Conservation (phyloP, 192 early-diverging fungal genomes). For the Podila horticola region DNA sequence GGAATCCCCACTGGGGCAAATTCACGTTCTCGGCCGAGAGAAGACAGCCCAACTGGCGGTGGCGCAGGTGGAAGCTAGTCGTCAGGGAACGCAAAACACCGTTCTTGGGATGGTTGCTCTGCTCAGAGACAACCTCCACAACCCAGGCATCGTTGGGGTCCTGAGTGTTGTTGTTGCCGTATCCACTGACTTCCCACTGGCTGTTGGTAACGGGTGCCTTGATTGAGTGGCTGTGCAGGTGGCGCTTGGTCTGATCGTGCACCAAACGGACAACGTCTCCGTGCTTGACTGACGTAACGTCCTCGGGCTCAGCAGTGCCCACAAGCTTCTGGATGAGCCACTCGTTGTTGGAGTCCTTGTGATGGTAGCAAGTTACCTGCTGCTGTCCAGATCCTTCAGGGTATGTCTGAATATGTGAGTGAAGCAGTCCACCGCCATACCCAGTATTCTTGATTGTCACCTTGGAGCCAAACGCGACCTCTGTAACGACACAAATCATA, state of each 20-base stretch:
- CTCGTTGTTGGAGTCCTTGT: slow-evolving; percentile 94
- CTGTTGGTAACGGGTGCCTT: slow-evolving; percentile 77
- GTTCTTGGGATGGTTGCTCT: slow-evolving; percentile 51
- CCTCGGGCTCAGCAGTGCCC: slow-evolving; percentile 46
- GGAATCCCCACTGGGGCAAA: slow-evolving; percentile 97
- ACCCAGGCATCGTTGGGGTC: slow-evolving; percentile 95
- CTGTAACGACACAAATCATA: slow-evolving; percentile 50
- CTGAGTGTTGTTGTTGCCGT: slow-evolving; percentile 77
- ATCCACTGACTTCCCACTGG: slow-evolving; percentile 91
- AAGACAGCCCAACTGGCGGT: slow-evolving; percentile 76
- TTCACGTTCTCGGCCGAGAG: slow-evolving; percentile 78
- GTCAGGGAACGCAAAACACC: slow-evolving; percentile 75
- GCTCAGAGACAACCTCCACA: slow-evolving; percentile 83
- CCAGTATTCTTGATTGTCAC: slow-evolving; percentile 86
- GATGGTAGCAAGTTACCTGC: slow-evolving; percentile 94
- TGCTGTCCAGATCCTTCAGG: slow-evolving; percentile 89
- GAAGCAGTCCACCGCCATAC: slow-evolving; percentile 89
- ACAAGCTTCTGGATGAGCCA: slow-evolving; percentile 76
- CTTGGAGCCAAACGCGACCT: slow-evolving; percentile 91
- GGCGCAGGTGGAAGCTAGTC: slow-evolving; percentile 85
- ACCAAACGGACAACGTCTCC: slow-evolving; percentile 87
- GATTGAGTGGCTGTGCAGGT: slow-evolving; percentile 89
- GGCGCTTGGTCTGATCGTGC: slow-evolving; percentile 75
- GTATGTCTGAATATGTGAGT: slow-evolving; percentile 91
- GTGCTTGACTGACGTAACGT: slow-evolving; percentile 72